Evolutionary conservation across 495 filamentous ascomycete species (phyloP).

Genomic region (Thermochaetoides thermophila): DNA sequence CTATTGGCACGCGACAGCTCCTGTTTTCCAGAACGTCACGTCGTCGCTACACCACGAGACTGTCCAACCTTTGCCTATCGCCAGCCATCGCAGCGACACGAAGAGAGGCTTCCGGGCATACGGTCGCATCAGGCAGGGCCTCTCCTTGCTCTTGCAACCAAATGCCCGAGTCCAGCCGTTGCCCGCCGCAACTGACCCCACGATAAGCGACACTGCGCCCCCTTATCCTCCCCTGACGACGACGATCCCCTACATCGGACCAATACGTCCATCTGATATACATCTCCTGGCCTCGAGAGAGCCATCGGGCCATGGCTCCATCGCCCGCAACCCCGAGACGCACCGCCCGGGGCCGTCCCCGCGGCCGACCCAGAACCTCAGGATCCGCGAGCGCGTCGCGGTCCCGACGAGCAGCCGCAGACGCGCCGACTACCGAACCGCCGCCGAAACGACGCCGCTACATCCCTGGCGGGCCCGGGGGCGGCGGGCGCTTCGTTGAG

Average conservation of each 20-base stretch:
- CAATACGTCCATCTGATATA: background rate
- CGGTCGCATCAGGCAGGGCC: slow-evolving; percentile 9
- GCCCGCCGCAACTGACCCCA: slow-evolving; percentile 11
- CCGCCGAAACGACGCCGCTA: slow-evolving; percentile 42
- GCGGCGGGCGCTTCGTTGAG: slow-evolving; percentile 62
- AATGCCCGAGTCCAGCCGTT: slow-evolving; percentile 8
- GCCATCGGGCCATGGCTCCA: slow-evolving; percentile 23
- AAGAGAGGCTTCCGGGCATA: slow-evolving; percentile 6
- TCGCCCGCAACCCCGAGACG: slow-evolving; percentile 28
- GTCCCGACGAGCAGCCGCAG: slow-evolving; percentile 21
- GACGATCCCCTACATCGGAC: slow-evolving; percentile 1
- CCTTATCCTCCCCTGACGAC: slow-evolving; percentile 5
- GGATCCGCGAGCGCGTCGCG: slow-evolving; percentile 26
- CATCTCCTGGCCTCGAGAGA: background rate
- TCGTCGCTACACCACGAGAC: slow-evolving; percentile 11
- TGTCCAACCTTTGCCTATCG: slow-evolving; percentile 11
- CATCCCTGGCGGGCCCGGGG: slow-evolving; percentile 66
- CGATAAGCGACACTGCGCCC: slow-evolving; percentile 4
- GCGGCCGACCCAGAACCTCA: slow-evolving; percentile 27
- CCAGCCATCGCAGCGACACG: slow-evolving; percentile 9
- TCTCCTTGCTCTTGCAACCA: slow-evolving; percentile 3
- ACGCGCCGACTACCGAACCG: slow-evolving; percentile 35
- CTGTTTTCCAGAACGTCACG: slow-evolving; percentile 24
- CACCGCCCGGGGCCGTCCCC: slow-evolving; percentile 23
- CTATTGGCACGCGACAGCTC: slow-evolving; percentile 8